Evolutionary conservation across 2,329 filamentous ascomycete species (phyloP).

Genomic region (Zymoseptoria pseudotritici): DNA sequence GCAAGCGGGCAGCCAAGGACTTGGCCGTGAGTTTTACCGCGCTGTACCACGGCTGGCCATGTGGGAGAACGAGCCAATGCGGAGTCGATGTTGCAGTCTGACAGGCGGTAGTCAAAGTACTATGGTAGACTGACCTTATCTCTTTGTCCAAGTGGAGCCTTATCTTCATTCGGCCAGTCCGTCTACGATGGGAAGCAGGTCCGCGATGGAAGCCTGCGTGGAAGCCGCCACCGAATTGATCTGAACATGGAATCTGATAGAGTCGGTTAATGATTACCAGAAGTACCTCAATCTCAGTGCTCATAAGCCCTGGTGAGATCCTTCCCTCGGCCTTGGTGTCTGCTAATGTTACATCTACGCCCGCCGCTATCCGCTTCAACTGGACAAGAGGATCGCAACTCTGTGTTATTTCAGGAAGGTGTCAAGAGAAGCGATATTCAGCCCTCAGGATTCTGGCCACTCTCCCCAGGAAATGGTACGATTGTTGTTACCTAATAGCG

Average conservation of each 20-base stretch:
- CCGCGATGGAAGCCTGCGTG: slow-evolving; percentile 5
- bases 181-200: slow-evolving; percentile 12
- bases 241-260: not conserved
- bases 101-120: too few relatives aligned
- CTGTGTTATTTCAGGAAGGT: not conserved
- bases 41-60: slow-evolving; percentile 2
- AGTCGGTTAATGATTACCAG: not conserved
- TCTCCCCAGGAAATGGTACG: not conserved
- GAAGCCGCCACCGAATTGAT: not conserved
- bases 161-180: slow-evolving; percentile 12
- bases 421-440: not conserved
- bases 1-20: not conserved
- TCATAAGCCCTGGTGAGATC: not conserved
- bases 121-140: slow-evolving; percentile 3
- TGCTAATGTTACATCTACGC: not conserved
- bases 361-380: not conserved
- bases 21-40: not conserved
- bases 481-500: not conserved
- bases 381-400: not conserved
- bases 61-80: not conserved
- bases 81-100: slow-evolving; percentile 1
- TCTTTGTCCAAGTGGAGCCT: slow-evolving; percentile 7
- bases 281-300: not conserved
- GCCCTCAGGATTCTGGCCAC: not conserved
- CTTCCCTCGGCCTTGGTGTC: not conserved